These are phyloP conservation scores for Pyrenophora teres DNA, from an alignment of 2,329 filamentous ascomycete genomes.

Conservation along the genomic window DNA sequence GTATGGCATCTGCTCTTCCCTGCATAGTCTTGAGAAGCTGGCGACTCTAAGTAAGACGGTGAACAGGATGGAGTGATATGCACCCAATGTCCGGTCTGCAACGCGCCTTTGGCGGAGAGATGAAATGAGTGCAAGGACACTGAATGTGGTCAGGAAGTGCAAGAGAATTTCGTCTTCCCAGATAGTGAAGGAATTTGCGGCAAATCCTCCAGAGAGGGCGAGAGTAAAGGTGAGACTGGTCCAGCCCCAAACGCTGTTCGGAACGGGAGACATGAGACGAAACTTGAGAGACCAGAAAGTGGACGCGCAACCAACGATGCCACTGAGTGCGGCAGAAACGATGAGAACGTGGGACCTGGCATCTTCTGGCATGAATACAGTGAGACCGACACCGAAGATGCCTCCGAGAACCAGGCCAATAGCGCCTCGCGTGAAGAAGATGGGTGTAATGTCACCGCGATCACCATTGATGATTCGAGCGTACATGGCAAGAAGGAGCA, in stretches of 20 bases:
- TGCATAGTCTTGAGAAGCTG: constrained; percentile 88
- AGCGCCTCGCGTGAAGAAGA: constrained; percentile 57
- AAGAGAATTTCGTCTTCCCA: constrained; percentile 97
- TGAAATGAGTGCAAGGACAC: constrained; percentile 71
- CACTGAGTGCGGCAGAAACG: constrained; percentile 49
- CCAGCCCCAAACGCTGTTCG: constrained; percentile 86
- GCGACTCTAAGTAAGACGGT: constrained; percentile 76
- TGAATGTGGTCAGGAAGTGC: constrained; percentile 90
- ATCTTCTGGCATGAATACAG: constrained; percentile 49
- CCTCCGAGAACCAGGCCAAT: constrained; percentile 56
- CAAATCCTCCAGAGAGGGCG: constrained; percentile 91
- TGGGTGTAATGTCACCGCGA: constrained; percentile 58
- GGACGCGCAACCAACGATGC: constrained; percentile 47
- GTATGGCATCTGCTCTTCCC: constrained; percentile 98
- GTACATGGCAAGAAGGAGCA: constrained; percentile 74
- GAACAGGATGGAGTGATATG: constrained; percentile 86
- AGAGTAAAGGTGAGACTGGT: constrained; percentile 78
- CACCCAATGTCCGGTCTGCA: constrained; percentile 72
- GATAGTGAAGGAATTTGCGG: constrained; percentile 97
- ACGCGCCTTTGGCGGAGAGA: constrained; percentile 73
- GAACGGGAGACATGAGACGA: constrained; percentile 61
- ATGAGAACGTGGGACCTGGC: constrained; percentile 48
- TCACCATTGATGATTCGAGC: constrained; percentile 62
- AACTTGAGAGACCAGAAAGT: constrained; percentile 50
- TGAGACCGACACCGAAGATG: constrained; percentile 49